These are phyloP conservation scores for Candida xyloterini DNA, from an alignment of 805 yeast species.

Conservation along the genomic window DNA sequence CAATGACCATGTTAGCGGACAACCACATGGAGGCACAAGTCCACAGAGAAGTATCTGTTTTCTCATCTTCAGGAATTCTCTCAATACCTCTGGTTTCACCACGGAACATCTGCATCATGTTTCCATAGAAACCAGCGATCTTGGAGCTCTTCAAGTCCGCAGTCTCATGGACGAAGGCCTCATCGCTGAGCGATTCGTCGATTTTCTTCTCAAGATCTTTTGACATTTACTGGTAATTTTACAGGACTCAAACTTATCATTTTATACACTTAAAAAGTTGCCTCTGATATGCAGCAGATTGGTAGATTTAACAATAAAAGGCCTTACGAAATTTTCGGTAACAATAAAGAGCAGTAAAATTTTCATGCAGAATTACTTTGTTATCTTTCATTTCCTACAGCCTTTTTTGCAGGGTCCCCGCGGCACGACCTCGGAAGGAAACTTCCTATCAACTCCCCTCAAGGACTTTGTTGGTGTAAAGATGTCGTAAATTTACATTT, in stretches of 20 bases:
- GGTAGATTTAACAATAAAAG: background rate
- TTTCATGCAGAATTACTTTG: background rate
- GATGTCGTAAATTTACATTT: background rate
- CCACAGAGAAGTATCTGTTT: constrained; percentile 60
- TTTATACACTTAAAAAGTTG: background rate
- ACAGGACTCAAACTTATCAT: background rate
- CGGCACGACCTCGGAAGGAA: too few relatives aligned
- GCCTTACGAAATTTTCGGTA: background rate
- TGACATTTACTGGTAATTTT: constrained; percentile 8
- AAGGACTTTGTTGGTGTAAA: too few relatives aligned
- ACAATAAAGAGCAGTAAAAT: background rate
- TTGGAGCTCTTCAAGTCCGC: constrained; percentile 17
- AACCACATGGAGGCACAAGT: constrained; percentile 87
- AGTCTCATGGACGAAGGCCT: constrained; percentile 24
- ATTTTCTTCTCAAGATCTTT: constrained; percentile 28
- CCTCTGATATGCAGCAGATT: background rate
- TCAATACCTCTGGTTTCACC: constrained; percentile 78
- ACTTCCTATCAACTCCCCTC: too few relatives aligned
- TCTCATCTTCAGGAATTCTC: constrained; percentile 73
- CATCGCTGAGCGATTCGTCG: constrained; percentile 24
- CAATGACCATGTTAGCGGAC: constrained; percentile 84
- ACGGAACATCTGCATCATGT: constrained; percentile 31
- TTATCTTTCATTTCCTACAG: background rate
- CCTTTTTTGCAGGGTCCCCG: too few relatives aligned
- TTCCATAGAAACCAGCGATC: constrained; percentile 17